Percentiles rank a stretch among this genome's conserved stretches.
phyloP scores from a whole-genome alignment of 148 eudicot genomes.

The Cornus suecica region DNA sequence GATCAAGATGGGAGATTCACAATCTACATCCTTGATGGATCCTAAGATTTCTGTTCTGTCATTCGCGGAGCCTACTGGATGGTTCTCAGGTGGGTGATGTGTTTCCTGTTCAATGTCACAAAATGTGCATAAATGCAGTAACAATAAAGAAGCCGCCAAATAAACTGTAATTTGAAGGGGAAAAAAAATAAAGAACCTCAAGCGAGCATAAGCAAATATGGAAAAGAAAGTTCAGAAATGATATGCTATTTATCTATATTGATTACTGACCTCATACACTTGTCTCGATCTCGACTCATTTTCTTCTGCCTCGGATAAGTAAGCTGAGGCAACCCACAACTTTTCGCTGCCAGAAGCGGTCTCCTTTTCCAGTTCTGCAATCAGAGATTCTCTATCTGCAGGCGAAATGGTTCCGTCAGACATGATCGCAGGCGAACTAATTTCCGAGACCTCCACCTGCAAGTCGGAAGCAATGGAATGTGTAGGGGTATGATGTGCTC shows the following conservation, averaged over 20 bases:
- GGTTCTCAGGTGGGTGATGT: not conserved
- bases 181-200: not conserved
- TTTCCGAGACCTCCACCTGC: conserved; percentile 85
- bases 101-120: conserved; percentile 7
- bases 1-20: conserved; percentile 1
- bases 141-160: not conserved
- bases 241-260: not conserved
- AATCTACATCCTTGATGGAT: conserved; percentile 13
- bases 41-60: not conserved
- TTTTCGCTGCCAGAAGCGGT: conserved; percentile 42
- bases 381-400: conserved; percentile 43
- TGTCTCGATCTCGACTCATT: conserved; percentile 32
- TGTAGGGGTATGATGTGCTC: conserved; percentile 28
- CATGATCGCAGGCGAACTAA: conserved; percentile 40
- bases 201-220: not conserved
- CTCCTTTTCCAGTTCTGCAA: conserved; percentile 45
- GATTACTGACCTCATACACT: conserved; percentile 26
- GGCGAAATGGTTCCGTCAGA: conserved; percentile 39
- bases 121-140: not conserved
- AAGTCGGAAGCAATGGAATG: conserved; percentile 81
- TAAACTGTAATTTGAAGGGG: not conserved
- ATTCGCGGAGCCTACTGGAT: not conserved
- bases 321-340: conserved; percentile 38
- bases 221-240: not conserved
- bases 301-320: conserved; percentile 31